A percentile compares a stretch with the other conserved stretches of the same genome.
phyloP scores from a whole-genome alignment of 2,329 filamentous ascomycete species.

The Coniochaeta sp. region DNA sequence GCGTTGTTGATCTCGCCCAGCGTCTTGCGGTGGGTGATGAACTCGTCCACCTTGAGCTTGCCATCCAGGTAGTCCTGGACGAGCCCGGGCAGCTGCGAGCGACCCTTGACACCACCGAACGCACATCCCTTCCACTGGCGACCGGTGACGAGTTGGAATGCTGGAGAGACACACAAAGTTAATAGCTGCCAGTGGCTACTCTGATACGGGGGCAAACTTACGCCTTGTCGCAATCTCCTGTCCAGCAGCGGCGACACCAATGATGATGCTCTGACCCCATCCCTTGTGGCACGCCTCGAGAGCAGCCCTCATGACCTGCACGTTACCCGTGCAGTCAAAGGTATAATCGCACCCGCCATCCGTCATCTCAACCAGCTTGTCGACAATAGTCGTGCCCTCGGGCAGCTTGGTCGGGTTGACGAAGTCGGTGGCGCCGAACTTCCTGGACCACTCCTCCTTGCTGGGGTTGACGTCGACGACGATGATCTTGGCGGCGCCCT shows the following conservation, averaged over 20 bases:
- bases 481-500: slow-evolving; percentile 73
- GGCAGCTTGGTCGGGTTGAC: slow-evolving; percentile 79
- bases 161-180: slow-evolving; percentile 6
- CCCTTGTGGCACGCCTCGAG: slow-evolving; percentile 99
- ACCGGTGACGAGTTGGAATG: slow-evolving; percentile 97
- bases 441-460: slow-evolving; percentile 88
- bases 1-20: slow-evolving; percentile 80
- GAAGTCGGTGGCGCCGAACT: slow-evolving; percentile 96
- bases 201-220: slow-evolving; percentile 45
- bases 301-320: slow-evolving; percentile 89
- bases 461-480: slow-evolving; percentile 70
- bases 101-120: slow-evolving; percentile 97
- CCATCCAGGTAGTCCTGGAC: slow-evolving; percentile 86
- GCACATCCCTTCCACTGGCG: slow-evolving; percentile 97
- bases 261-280: slow-evolving; percentile 97
- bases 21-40: slow-evolving; percentile 91
- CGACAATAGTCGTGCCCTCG: slow-evolving; percentile 73
- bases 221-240: slow-evolving; percentile 92
- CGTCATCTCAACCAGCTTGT: slow-evolving; percentile 93
- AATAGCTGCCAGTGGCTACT: not conserved
- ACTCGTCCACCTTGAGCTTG: slow-evolving; percentile 95
- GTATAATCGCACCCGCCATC: slow-evolving; percentile 98
- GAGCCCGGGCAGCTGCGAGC: slow-evolving; percentile 79
- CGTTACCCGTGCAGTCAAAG: slow-evolving; percentile 98
- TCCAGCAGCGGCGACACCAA: slow-evolving; percentile 91